These are phyloP conservation scores for Chenopodium quinoa DNA, from an alignment of 148 eudicot genomes.

Conservation along the genomic window DNA sequence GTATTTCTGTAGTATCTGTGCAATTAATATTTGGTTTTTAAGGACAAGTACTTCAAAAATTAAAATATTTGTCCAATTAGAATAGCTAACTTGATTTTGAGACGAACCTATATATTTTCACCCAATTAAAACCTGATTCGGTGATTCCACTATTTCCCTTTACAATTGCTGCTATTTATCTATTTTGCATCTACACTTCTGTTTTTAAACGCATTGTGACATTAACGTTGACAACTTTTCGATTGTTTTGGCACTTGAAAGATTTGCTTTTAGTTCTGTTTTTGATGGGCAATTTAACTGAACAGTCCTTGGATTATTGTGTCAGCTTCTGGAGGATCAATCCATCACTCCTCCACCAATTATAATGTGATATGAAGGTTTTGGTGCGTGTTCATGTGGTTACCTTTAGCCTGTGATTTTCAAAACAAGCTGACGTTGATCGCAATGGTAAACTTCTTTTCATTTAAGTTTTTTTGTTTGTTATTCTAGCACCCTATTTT, in stretches of 20 bases:
- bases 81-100: background rate
- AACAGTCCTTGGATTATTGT: background rate
- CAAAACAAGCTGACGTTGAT: no score
- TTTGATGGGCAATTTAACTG: background rate
- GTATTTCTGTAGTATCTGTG: constrained; percentile 14
- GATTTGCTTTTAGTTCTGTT: background rate
- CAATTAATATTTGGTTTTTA: background rate
- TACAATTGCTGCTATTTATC: no score
- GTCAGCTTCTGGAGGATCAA: background rate
- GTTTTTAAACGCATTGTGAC: background rate
- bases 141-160: no score
- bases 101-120: background rate
- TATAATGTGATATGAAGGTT: background rate
- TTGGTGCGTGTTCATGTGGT: background rate
- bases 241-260: background rate
- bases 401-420: no score
- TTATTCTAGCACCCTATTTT: no score
- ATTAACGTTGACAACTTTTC: background rate
- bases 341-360: background rate
- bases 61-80: background rate
- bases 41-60: background rate
- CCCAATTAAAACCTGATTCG: no score
- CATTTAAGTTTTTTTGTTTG: no score
- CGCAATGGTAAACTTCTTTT: no score
- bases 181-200: background rate